These are phyloP conservation scores for Metschnikowia reukaufii DNA, from an alignment of 805 yeast genomes.

Conservation along the genomic window DNA sequence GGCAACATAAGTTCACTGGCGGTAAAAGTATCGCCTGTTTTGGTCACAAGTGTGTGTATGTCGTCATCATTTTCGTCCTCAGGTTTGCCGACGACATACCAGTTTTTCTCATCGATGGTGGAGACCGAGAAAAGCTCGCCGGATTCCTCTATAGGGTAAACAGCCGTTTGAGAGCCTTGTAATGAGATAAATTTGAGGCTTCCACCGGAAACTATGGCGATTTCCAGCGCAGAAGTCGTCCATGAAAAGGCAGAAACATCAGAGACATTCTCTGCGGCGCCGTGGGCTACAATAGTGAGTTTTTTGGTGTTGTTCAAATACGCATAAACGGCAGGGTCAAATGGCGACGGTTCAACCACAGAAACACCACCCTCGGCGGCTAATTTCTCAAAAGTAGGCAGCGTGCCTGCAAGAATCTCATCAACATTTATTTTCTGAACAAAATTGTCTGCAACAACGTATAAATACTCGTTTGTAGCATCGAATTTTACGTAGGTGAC, in stretches of 20 bases:
- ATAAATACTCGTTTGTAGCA: slow-evolving; percentile 22
- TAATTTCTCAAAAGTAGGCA: neutral
- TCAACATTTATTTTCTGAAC: slow-evolving; percentile 21
- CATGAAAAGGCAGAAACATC: slow-evolving; percentile 11
- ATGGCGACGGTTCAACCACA: slow-evolving; percentile 23
- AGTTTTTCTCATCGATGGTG: slow-evolving; percentile 23
- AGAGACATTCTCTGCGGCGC: neutral
- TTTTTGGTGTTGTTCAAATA: slow-evolving; percentile 16
- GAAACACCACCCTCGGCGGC: slow-evolving; percentile 11
- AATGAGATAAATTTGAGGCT: slow-evolving; percentile 2
- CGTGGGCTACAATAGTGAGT: slow-evolving; percentile 18
- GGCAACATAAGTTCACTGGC: slow-evolving; percentile 43
- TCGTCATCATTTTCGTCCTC: slow-evolving; percentile 17
- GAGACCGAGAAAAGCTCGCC: slow-evolving; percentile 21
- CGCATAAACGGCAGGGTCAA: slow-evolving; percentile 14
- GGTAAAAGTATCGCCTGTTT: neutral
- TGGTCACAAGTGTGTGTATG: slow-evolving; percentile 11
- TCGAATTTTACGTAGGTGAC: slow-evolving; percentile 21
- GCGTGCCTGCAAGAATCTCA: slow-evolving; percentile 3
- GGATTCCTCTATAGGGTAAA: slow-evolving; percentile 14
- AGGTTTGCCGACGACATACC: slow-evolving; percentile 14
- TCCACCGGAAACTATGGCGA: slow-evolving; percentile 6
- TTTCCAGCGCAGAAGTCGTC: slow-evolving; percentile 8
- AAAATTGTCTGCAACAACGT: slow-evolving; percentile 24
- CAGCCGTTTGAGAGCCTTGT: neutral